phyloP scores from a whole-genome alignment of 148 eudicot genomes.

The Spergularia marina region DNA sequence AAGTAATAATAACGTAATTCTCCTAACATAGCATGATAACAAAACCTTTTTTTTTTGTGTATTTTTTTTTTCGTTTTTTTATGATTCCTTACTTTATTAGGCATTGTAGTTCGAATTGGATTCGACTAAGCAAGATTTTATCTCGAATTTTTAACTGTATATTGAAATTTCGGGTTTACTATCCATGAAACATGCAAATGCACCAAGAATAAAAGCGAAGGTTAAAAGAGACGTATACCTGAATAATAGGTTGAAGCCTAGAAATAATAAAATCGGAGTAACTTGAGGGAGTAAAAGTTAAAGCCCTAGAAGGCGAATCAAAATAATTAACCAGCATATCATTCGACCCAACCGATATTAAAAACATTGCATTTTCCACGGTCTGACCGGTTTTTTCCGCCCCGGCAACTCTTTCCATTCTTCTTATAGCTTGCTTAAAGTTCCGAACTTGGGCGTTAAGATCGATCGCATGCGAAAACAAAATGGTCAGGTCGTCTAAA shows the following conservation, averaged over 20 bases:
- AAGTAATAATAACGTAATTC: too few species aligned
- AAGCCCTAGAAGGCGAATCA: conserved; percentile 23
- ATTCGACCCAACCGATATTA: conserved; percentile 29
- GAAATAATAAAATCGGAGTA: conserved; percentile 27
- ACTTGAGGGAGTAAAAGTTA: not conserved
- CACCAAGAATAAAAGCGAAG: not conserved
- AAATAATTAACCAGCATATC: conserved; percentile 31
- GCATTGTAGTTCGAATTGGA: too few species aligned
- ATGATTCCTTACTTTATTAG: too few species aligned
- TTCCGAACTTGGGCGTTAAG: conserved; percentile 4
- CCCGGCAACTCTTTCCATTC: conserved; percentile 22
- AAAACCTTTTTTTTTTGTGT: too few species aligned
- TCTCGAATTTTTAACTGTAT: too few species aligned
- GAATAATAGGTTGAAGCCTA: conserved; percentile 12
- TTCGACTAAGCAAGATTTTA: too few species aligned
- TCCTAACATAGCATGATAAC: too few species aligned
- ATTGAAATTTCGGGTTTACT: too few species aligned
- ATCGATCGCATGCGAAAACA: conserved; percentile 13
- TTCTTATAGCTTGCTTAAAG: conserved; percentile 16
- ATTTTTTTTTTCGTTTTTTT: too few species aligned
- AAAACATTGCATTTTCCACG: conserved; percentile 26
- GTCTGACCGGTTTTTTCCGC: not conserved
- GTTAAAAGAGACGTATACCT: conserved; percentile 18
- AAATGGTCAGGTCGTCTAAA: conserved; percentile 35
- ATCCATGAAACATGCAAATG: too few species aligned